phyloP scores from a whole-genome alignment of 768 basidiomycete genomes.

The Termitomyces sp. region DNA sequence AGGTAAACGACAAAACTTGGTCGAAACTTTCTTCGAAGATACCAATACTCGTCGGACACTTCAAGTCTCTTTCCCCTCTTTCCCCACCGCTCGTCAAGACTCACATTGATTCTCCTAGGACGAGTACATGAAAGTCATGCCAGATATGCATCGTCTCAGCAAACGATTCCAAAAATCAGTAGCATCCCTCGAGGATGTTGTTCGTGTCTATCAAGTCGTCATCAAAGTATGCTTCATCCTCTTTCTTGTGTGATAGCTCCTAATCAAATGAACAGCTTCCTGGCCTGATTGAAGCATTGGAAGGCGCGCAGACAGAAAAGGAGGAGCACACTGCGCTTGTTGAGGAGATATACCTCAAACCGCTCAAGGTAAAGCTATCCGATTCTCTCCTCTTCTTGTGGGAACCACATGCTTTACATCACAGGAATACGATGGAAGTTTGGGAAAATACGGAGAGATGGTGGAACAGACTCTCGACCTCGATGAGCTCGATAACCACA shows the following conservation, averaged over 20 bases:
- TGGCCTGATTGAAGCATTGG: slow-evolving; percentile 65
- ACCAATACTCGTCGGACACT: slow-evolving; percentile 64
- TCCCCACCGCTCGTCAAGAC: not conserved
- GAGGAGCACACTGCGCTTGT: slow-evolving; percentile 51
- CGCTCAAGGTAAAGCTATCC: slow-evolving; percentile 47
- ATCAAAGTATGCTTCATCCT: slow-evolving; percentile 53
- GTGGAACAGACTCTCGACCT: slow-evolving; percentile 96
- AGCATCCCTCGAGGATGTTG: slow-evolving; percentile 90
- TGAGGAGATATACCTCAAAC: slow-evolving; percentile 60
- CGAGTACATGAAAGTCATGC: slow-evolving; percentile 86
- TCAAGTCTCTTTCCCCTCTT: slow-evolving; percentile 46
- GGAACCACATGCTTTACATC: not conserved
- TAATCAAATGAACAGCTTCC: slow-evolving; percentile 48
- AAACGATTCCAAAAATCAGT: slow-evolving; percentile 86
- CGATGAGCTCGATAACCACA: slow-evolving; percentile 78
- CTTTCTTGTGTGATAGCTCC: not conserved
- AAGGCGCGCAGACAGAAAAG: slow-evolving; percentile 40
- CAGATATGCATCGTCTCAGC: slow-evolving; percentile 87
- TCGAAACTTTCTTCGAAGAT: slow-evolving; percentile 84
- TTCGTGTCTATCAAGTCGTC: slow-evolving; percentile 92
- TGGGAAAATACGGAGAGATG: slow-evolving; percentile 86
- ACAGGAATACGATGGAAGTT: slow-evolving; percentile 60
- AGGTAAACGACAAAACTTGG: slow-evolving; percentile 87
- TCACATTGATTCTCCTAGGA: slow-evolving; percentile 45
- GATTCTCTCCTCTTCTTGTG: not conserved